Conservation (phyloP, 1,284 basidiomycete genomes). For the Cryptococcus depauperatus region DNA sequence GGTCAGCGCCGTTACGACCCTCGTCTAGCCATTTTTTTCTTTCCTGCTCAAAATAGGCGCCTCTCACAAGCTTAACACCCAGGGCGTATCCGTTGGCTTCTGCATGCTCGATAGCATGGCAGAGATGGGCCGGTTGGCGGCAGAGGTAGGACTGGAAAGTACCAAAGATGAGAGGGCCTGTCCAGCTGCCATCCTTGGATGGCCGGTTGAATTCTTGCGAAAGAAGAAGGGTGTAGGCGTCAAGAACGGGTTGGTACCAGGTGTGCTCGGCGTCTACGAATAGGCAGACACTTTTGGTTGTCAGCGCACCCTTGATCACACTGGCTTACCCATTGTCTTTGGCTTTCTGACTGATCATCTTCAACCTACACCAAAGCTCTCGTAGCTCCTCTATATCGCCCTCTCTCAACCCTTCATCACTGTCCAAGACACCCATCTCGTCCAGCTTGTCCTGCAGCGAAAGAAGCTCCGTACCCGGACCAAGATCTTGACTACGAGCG, state of each 20-base stretch:
- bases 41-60: conserved; percentile 83
- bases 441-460: conserved; percentile 24
- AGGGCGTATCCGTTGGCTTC: conserved; percentile 63
- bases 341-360: conserved; percentile 56
- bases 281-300: conserved; percentile 45
- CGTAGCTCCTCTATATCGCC: conserved; percentile 56
- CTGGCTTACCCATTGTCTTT: conserved; percentile 44
- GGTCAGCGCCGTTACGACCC: conserved; percentile 37
- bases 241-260: conserved; percentile 75
- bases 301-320: conserved; percentile 4
- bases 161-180: conserved; percentile 48
- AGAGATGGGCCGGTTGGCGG: conserved; percentile 55
- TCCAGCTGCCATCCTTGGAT: conserved; percentile 13
- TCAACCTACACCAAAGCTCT: conserved; percentile 56
- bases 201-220: conserved; percentile 66
- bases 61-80: conserved; percentile 89
- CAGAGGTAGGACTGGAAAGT: conserved; percentile 81
- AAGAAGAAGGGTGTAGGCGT: conserved; percentile 65
- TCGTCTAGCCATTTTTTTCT: conserved; percentile 38
- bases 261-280: conserved; percentile 73
- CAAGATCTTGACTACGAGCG: conserved; percentile 12
- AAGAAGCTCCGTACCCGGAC: conserved; percentile 14
- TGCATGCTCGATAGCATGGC: conserved; percentile 61
- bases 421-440: conserved; percentile 14
- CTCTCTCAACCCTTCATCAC: conserved; percentile 34